phyloP scores from a whole-genome alignment of 2,329 filamentous ascomycete genomes.

The Colletotrichum horii region DNA sequence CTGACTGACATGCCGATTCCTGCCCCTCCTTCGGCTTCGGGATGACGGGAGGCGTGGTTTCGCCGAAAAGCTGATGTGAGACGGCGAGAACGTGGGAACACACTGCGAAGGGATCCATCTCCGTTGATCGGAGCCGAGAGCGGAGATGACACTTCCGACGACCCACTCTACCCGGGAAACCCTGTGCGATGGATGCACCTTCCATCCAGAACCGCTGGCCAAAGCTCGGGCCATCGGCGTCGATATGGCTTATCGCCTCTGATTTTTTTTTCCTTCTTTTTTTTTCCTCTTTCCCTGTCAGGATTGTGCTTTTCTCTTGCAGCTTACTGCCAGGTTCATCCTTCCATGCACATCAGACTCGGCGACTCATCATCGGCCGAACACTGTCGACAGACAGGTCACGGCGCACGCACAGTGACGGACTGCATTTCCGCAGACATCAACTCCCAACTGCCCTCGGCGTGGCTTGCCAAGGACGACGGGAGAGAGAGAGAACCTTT shows the following conservation, averaged over 20 bases:
- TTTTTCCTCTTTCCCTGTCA: not conserved
- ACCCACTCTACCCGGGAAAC: not conserved
- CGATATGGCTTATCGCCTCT: not conserved
- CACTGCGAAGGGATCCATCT: not conserved
- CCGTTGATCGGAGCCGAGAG: slow-evolving; percentile 17
- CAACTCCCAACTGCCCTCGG: not conserved
- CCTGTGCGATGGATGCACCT: not conserved
- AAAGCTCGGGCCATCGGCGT: not conserved
- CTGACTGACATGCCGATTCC: not conserved
- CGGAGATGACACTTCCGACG: not conserved
- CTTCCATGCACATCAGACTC: not conserved
- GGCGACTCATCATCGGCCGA: not conserved
- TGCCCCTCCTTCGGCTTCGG: not conserved
- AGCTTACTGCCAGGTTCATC: not conserved
- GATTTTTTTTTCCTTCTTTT: not conserved
- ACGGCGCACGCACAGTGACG: not conserved
- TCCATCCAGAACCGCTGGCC: not conserved
- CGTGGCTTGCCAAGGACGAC: not conserved
- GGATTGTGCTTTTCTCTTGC: not conserved
- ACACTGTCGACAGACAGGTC: not conserved
- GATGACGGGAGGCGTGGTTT: not conserved
- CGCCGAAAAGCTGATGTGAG: not conserved
- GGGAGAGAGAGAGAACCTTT: not conserved
- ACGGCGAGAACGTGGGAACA: not conserved
- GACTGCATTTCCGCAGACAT: not conserved